phyloP scores from a whole-genome alignment of 2,329 filamentous ascomycete genomes.

The Aspergillus sp. region DNA sequence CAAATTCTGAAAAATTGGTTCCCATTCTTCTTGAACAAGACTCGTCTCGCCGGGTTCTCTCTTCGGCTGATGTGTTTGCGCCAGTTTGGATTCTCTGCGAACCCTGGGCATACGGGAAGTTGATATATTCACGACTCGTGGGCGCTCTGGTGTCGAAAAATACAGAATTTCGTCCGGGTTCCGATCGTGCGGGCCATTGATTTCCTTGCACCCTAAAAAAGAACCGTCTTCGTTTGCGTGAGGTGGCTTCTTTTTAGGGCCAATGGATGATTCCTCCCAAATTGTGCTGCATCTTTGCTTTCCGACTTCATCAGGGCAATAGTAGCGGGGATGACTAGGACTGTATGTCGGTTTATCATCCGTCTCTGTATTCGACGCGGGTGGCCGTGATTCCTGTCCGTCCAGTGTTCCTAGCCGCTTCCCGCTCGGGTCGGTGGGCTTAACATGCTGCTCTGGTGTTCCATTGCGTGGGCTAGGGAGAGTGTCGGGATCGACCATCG shows the following conservation, averaged over 20 bases:
- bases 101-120: slow-evolving; percentile 22
- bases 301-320: slow-evolving; percentile 41
- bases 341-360: slow-evolving; percentile 7
- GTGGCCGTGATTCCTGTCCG: slow-evolving; percentile 20
- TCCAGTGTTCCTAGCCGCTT: slow-evolving; percentile 18
- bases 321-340: slow-evolving; percentile 27
- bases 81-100: slow-evolving; percentile 20
- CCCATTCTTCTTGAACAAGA: slow-evolving; percentile 28
- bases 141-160: slow-evolving; percentile 32
- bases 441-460: slow-evolving; percentile 31
- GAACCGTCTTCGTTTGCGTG: slow-evolving; percentile 31
- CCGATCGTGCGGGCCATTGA: slow-evolving; percentile 33
- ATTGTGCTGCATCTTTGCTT: slow-evolving; percentile 38
- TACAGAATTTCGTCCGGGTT: slow-evolving; percentile 40
- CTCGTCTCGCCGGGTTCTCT: slow-evolving; percentile 20
- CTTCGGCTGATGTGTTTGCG: slow-evolving; percentile 5
- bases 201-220: slow-evolving; percentile 44
- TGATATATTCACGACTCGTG: slow-evolving; percentile 23
- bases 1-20: slow-evolving; percentile 34
- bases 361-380: slow-evolving; percentile 6
- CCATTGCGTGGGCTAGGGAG: slow-evolving; percentile 32
- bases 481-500: slow-evolving; percentile 32
- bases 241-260: slow-evolving; percentile 21
- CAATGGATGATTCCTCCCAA: slow-evolving; percentile 32
- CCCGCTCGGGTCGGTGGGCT: slow-evolving; percentile 23